Base-by-base conservation (phyloP, 2,329 filamentous ascomycete genomes). In the Karstenula rhodostoma region DNA sequence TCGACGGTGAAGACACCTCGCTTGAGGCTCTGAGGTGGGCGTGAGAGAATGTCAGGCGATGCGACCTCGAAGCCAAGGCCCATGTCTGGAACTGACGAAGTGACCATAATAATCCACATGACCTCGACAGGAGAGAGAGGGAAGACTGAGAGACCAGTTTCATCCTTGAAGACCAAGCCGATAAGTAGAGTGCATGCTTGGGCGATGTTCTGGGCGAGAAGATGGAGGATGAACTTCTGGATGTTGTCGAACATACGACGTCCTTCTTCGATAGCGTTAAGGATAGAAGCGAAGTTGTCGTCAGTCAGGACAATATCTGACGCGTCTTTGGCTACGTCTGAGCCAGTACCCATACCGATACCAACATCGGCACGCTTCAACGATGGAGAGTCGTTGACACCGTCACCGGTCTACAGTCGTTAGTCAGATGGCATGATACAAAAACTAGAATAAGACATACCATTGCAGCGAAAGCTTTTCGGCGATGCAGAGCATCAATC, bases 21-120 rank as follows among this genome's bases (percentile, higher is more conserved):
- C 62, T 76, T 77, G 37, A 77, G 68, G 77, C 90, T 85, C 65
- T 94, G 91, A 0, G 93, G 93, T 8, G 92, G 91, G 55, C 92
- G 89, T 64, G 85, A 81, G 86, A 96, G 92, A 62, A 96, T 89
- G 72, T 94, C 90, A 1, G 86, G 84, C 0, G 89, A 87, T 0
- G 92, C 91, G 47, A 84, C 81, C 77, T 96, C 93, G 67, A 93
- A 90, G 22, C 93, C 92, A 0, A 97, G 86, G 46, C 93, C 93
- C 81, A 97, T 95, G 60, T 94, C 93, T 1, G 93, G 93, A 76
- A 95, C 88, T 7, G 90, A 91, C 43, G 91, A 94, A 0, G 93
- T 97, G 57, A 95, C 86, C 90, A 96, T 94, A 78, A 96, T 96
- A 76, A 97, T 92, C 93, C 92, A 97, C 60, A 97, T 86, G 64